Base-by-base conservation (phyloP, 441 rosid species). In the Erysimum pusillum region DNA sequence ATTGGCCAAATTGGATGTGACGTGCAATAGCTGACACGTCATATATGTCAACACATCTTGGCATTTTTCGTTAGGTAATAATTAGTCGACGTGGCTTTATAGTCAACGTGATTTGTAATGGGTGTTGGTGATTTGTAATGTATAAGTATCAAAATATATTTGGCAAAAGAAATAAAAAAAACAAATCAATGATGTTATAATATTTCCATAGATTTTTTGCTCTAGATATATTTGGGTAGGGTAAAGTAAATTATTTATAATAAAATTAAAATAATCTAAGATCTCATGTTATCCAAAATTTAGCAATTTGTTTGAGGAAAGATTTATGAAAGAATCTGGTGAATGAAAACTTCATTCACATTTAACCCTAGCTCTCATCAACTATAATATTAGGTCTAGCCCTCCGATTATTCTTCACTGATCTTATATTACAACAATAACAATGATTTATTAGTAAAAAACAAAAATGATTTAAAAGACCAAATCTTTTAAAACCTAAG, bases 1-100 rank as follows among this genome's bases (percentile, higher is more conserved):
- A 75, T 75, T 75, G 74, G 79, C 45, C 35, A 54, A 48, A 58
- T 12, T 14, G 1, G 20, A 45, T 66, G 60, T 57, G 52, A 74
- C 65, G 67, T 74, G 57, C 59, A 15, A n/a, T 35, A 1, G 35
- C 20, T 57, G 78, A 58, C 78, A 65, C 72, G 51, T 74, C 63
- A 54, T 42, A n/a, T 17, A 25, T 73, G 42, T 49, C 20, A 31
- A 72, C 18, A 64, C 14, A 32, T 32, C 32, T 18, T 54, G 39
- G 14, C 39, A 4, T 44, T 74, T 64, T 65, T 22, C 41, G 44
- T n/a, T n/a, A n/a, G n/a, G n/a, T n/a, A n/a, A n/a, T n/a, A n/a
- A n/a, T n/a, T n/a, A n/a, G n/a, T n/a, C n/a, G n/a, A n/a, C n/a
- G n/a, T n/a, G n/a, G n/a, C n/a, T n/a, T n/a, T n/a, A n/a, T n/a